Evolutionary conservation across 2,329 filamentous ascomycete species (phyloP), one percentile per base, ranked within the genome.

Genomic region (Talaromyces sp.): DNA sequence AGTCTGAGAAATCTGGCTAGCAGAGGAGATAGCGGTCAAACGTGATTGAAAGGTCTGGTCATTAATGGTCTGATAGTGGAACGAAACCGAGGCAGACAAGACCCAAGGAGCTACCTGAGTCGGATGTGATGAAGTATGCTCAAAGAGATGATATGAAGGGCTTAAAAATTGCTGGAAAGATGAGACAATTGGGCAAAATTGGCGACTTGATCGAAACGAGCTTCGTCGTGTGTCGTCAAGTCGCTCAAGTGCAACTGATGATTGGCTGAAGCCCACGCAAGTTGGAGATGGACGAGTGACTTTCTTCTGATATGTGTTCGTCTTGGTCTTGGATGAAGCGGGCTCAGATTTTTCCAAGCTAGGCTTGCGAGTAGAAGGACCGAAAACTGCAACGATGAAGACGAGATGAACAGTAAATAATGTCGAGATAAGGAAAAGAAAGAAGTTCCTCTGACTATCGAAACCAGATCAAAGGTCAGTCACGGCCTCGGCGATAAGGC

Each of bases 401-500:
- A 35, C 52, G 52, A 56, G 18, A 40, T 40, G 33, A 42, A 14
- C 11, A 54, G 50, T 54, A 11, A 35, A 11, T 23, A 37, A 54
- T 54, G n/a, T 35, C 31, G 7, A 54, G 50, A 54, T 54, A 54
- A 54, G 50, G n/a, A 46, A 46, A 25, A 46, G 42, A 46, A 23
- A 46, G 44, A 54, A 54, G 50, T 54, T 37, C 31, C 31, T 54
- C 9, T 54, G 50, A 11, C 23, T 16, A 9, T 57, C 37, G 54
- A 40, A 18, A 11, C 35, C 12, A 56, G 46, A 50, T 35, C 57
- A 35, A 48, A 48, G 40, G 57, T 57, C 54, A n/a, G 28, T 21
- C 11, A n/a, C 35, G 54, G 35, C 18, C 14, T 44, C 44, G 61
- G 25, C 28, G 52, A 60, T 63, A 64, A 64, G 54, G 58, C 60